Percentiles rank a stretch among this genome's conserved stretches.
phyloP scores from a whole-genome alignment of 2,329 filamentous ascomycete genomes.

The Volutella citrinella region DNA sequence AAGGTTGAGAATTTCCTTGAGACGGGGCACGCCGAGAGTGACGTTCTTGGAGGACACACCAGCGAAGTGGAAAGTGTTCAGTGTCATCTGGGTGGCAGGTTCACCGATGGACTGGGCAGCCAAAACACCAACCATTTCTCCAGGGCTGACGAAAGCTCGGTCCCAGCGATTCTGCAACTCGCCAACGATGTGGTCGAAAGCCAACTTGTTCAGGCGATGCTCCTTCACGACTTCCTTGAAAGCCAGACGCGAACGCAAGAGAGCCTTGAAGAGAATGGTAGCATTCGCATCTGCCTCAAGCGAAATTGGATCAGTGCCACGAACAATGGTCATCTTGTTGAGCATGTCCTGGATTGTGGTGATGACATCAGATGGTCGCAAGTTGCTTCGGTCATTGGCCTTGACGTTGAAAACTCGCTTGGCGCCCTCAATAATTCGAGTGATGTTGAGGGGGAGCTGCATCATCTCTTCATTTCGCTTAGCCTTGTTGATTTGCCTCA shows the following conservation, averaged over 20 bases:
- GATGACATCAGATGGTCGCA: constrained; percentile 85
- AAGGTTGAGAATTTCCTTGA: constrained; percentile 98
- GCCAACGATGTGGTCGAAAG: constrained; percentile 88
- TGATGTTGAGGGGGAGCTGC: constrained; percentile 89
- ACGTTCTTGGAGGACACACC: constrained; percentile 99
- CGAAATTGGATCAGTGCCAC: constrained; percentile 79
- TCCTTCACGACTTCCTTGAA: constrained; percentile 90
- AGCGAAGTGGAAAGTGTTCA: constrained; percentile 99
- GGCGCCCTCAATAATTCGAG: constrained; percentile 85
- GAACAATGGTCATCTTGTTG: constrained; percentile 77
- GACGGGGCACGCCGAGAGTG: constrained; percentile 94
- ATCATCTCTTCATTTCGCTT: constrained; percentile 80
- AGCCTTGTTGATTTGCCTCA: constrained; percentile 65
- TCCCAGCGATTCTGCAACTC: constrained; percentile 88
- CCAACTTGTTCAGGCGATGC: constrained; percentile 83
- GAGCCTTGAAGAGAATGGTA: constrained; percentile 87
- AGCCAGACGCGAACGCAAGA: constrained; percentile 82
- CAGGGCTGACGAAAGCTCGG: constrained; percentile 80
- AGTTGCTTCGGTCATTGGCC: constrained; percentile 78
- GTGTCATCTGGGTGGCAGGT: constrained; percentile 97
- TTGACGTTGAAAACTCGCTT: constrained; percentile 90
- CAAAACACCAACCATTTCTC: constrained; percentile 98
- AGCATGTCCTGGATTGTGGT: constrained; percentile 73
- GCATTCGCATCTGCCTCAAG: constrained; percentile 83
- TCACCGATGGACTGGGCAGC: constrained; percentile 98